Percentiles rank a stretch among this genome's conserved stretches.
phyloP scores from a whole-genome alignment of 768 basidiomycete genomes.

The Agrocybe chaxingu region DNA sequence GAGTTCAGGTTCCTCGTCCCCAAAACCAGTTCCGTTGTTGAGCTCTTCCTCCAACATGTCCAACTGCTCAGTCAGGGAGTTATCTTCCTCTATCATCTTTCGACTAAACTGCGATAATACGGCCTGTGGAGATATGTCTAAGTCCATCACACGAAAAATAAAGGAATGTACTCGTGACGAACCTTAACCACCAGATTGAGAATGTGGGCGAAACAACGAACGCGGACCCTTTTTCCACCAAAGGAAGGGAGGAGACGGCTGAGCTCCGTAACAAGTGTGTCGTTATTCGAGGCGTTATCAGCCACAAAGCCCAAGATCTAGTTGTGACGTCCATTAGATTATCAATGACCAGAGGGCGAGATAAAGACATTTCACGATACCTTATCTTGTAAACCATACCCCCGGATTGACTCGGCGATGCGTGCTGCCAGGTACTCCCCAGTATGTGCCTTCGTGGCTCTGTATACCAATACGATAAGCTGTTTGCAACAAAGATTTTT shows the following conservation, averaged over 20 bases:
- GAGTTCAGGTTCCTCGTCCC: constrained; percentile 4
- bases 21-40: neutral
- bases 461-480: neutral
- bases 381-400: constrained; percentile 26
- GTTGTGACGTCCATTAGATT: neutral
- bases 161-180: neutral
- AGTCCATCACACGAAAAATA: neutral
- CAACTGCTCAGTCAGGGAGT: constrained; percentile 1
- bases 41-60: constrained; percentile 1
- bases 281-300: constrained; percentile 25
- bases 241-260: constrained; percentile 13
- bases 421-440: constrained; percentile 22
- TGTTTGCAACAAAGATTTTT: neutral
- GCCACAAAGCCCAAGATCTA: constrained; percentile 18
- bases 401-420: constrained; percentile 18
- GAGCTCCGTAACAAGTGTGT: constrained; percentile 18
- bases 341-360: neutral
- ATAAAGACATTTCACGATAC: constrained; percentile 8
- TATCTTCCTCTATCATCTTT: neutral
- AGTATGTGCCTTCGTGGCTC: constrained; percentile 23
- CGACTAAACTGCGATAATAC: constrained; percentile 13
- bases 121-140: constrained; percentile 11
- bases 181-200: constrained; percentile 29
- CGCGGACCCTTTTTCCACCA: constrained; percentile 9
- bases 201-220: constrained; percentile 26